These are phyloP conservation scores for Pouteria campechiana DNA, from an alignment of 179 eudicot genomes.

Conservation along the genomic window DNA sequence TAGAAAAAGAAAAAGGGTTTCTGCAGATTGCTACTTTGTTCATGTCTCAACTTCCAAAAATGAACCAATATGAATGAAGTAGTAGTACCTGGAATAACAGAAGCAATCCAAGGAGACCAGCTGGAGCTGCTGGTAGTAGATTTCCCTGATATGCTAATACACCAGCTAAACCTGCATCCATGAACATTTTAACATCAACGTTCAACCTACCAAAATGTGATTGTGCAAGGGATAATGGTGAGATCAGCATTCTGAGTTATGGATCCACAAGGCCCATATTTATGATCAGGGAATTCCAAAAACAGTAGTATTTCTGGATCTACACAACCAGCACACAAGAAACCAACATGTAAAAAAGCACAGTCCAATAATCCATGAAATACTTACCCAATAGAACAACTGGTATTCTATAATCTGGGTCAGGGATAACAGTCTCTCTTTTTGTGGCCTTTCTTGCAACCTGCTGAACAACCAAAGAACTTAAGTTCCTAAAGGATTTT, in stretches of 20 bases:
- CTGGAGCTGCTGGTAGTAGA: constrained; percentile 68
- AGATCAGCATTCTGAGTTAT: background rate
- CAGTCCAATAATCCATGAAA: background rate
- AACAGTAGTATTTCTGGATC: too few species aligned
- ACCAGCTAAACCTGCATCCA: constrained; percentile 59
- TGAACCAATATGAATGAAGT: too few species aligned
- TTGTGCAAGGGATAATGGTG: background rate
- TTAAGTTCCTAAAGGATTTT: background rate
- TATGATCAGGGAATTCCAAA: too few species aligned
- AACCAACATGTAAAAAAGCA: background rate
- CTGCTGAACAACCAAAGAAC: constrained; percentile 25
- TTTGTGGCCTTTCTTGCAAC: constrained; percentile 57
- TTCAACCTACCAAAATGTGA: background rate
- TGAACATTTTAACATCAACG: background rate
- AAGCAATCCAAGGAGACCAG: constrained; percentile 88
- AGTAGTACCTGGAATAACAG: constrained; percentile 73
- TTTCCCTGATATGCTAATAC: constrained; percentile 62
- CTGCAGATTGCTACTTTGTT: too few species aligned
- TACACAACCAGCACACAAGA: background rate
- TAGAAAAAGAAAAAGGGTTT: too few species aligned
- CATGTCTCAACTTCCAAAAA: too few species aligned
- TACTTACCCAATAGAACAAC: constrained; percentile 68
- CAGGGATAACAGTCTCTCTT: constrained; percentile 72
- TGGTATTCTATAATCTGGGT: constrained; percentile 90
- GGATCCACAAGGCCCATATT: too few species aligned